Evolutionary conservation across 2,329 filamentous ascomycete species (phyloP), one percentile per base, ranked within the genome.

Genomic region (Neoscytalidium dimidiatum): DNA sequence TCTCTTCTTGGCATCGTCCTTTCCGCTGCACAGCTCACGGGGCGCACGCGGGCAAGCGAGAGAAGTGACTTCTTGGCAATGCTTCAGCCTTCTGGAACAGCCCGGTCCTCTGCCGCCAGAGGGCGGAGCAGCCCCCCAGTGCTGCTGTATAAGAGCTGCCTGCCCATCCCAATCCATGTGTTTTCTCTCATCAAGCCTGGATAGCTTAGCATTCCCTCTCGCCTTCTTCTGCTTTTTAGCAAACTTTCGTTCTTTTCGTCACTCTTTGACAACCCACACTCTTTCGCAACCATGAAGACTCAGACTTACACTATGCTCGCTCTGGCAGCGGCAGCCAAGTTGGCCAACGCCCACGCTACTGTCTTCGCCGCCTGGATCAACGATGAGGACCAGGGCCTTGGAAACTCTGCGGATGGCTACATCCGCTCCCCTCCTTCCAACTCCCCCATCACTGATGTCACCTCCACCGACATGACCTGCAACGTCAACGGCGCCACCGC

Each of bases 341-440:
- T 74, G 44, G 72, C 69, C 56, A 68, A 70, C 44, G 75, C 75
- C 28, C 76, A 78, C 68, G 69, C 72, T 62, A 78, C 75, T 48
- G 73, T 78, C 52, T 73, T 69, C 67, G 72, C 70, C 66, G 69
- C 75, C 43, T 75, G 78, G 57, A 77, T 82, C 72, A 82, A 83
- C 71, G 82, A 70, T 67, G 71, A 72, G 51, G 71, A 74, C 65
- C 73, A 76, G 53, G 73, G 74, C 49, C 66, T 71, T 56, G 74
- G 74, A 67, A 76, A 78, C 69, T 70, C 73, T 66, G 75, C 72
- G 61, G 72, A 76, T 62, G 80, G 79, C 51, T 84, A 84, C 75
- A 80, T 85, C 69, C 81, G 83, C 67, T 80, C 80, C 70, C 78
- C 75, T 26, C 73, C 75, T 44, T 74, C 73, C 72, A 78, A 78